Percentiles rank a stretch among this genome's conserved stretches.
Evolutionary conservation across 202 grass and related monocot genomes (phyloP).

Genomic region (Carex arenaria): DNA sequence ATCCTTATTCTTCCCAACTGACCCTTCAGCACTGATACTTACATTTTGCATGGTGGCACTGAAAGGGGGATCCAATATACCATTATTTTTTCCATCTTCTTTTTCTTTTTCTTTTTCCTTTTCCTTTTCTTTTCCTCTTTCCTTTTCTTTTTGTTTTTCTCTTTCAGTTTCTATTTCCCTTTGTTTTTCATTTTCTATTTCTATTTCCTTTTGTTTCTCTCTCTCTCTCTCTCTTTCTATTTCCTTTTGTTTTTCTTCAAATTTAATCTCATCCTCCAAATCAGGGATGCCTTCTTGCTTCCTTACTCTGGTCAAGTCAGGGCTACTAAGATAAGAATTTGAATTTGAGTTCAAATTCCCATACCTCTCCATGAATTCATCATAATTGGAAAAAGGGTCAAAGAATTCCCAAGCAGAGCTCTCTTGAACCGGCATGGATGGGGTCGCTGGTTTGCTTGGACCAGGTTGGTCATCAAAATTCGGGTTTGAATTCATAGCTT

Average conservation of each 20-base stretch:
- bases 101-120: background rate
- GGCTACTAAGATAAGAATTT: constrained; percentile 36
- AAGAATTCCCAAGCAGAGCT: constrained; percentile 65
- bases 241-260: constrained; percentile 34
- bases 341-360: constrained; percentile 11
- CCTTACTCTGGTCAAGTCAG: constrained; percentile 52
- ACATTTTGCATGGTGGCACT: constrained; percentile 27
- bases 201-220: constrained; percentile 3
- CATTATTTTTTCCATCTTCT: background rate
- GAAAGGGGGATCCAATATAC: background rate
- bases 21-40: constrained; percentile 19
- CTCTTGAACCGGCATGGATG: constrained; percentile 33
- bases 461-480: constrained; percentile 19
- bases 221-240: background rate
- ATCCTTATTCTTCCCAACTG: constrained; percentile 49
- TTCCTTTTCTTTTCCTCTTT: background rate
- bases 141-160: background rate
- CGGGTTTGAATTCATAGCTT: constrained; percentile 3
- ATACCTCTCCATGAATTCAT: constrained; percentile 39
- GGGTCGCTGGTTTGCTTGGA: constrained; percentile 32
- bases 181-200: constrained; percentile 5
- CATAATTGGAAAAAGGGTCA: constrained; percentile 59
- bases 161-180: background rate
- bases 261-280: constrained; percentile 63
- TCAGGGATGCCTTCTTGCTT: constrained; percentile 87